Evolutionary conservation across 106 monocot species (phyloP).

Genomic region (Amphibolis antarctica): DNA sequence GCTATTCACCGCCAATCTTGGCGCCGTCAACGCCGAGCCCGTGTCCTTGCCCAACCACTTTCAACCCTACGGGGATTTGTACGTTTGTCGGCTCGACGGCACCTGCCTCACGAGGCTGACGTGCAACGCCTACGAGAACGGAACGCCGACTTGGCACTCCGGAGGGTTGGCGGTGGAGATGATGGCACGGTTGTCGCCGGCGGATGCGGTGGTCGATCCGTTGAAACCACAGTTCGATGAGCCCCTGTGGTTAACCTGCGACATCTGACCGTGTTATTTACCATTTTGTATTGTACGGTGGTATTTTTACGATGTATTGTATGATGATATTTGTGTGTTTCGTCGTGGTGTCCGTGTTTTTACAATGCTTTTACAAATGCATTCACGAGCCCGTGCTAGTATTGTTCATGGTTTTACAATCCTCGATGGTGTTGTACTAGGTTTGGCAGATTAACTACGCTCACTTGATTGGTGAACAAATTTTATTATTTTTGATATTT

Average conservation of each 20-base stretch:
- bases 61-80: conserved; percentile 87
- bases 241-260: conserved; percentile 16
- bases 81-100: conserved; percentile 45
- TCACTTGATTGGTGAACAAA: too few relatives aligned
- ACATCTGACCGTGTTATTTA: conserved; percentile 1
- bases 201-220: conserved; percentile 16
- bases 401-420: too few relatives aligned
- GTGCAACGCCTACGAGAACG: conserved; percentile 66
- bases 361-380: too few relatives aligned
- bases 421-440: too few relatives aligned
- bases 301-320: too few relatives aligned
- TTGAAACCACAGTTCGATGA: conserved; percentile 13
- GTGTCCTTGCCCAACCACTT: conserved; percentile 63
- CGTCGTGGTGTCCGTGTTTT: too few relatives aligned
- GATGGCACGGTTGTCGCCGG: conserved; percentile 23
- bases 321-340: too few relatives aligned
- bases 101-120: conserved; percentile 47
- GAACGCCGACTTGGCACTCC: conserved; percentile 64
- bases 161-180: background rate
- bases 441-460: too few relatives aligned
- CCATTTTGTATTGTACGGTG: too few relatives aligned
- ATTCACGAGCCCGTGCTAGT: too few relatives aligned
- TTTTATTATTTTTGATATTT: too few relatives aligned
- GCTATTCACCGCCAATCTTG: conserved; percentile 34
- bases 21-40: conserved; percentile 46